Base-by-base conservation (phyloP, 176 grass and related monocot species). In the Rhipidocladum racemiflorum region DNA sequence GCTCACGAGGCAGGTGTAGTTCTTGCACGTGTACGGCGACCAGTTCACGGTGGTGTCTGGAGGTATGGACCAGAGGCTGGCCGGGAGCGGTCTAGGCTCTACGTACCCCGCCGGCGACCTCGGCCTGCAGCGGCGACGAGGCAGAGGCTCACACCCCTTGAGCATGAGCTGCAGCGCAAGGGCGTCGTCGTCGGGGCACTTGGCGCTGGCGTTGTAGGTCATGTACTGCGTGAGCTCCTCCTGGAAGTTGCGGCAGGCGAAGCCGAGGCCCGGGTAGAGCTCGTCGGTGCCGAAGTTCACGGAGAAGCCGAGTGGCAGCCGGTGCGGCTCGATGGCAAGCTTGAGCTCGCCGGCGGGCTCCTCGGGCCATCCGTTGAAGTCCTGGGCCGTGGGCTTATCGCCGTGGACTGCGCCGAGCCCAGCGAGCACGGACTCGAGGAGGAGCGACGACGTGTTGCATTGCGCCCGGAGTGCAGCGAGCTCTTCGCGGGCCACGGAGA, bases 1-100 rank as follows among this genome's bases (percentile, higher is more conserved):
- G n/a, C 62, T 46, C 29, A 97, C 90, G 25, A 97, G 87, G 88
- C 92, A 97, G 34, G 74, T 87, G 85, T 97, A 97, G 75, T 94
- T 97, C 90, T 97, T 97, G 86, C 95, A 97, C 62, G 87, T 89
- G 90, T 92, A 94, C 0, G 92, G 88, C 5, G 85, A 67, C 95
- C 92, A 92, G 43, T 84, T 78, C 57, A 91, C 85, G 64, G 85
- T 92, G n/a, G 90, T 83, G 83, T 97, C 92, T 1, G 84, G 13
- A 61, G 92, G 94, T 25, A 86, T 75, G 55, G 88, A 67, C 95
- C 95, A 97, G 15, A 94, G 84, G 84, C 95, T 94, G 29, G 15
- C 64, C 25, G 89, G 92, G 0, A 94, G 69, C 11, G 84, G 77
- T 8, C 15, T 4, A 8, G 95, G 95, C 66, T 94, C 80, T 4